Base-by-base conservation (phyloP, 148 eudicot genomes). In the Chenopodium quinoa region DNA sequence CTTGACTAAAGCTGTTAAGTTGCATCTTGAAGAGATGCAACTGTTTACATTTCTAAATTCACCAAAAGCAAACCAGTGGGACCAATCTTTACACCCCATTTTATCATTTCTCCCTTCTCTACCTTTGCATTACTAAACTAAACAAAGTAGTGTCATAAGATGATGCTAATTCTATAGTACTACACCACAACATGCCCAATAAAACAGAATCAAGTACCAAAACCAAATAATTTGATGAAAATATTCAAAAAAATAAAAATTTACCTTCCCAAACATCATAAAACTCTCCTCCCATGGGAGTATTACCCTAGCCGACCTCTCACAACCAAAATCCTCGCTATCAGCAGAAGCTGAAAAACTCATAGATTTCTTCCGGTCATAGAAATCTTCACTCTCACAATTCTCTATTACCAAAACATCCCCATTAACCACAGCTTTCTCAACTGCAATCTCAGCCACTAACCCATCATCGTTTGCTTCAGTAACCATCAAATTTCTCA, bases 181-280 rank as follows among this genome's bases (percentile, higher is more conserved):
- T 74, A 50, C 62, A 7, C 73, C 44, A 34, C n/a, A 70, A 32
- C 72, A 69, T 69, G 72, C 44, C 31, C 22, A 27, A 67, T 6
- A 69, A 44, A 29, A 52, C n/a, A 70, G 9, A 47, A 79, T 56
- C 22, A 7, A 9, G 20, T 1, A 9, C 76, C 31, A 20, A 52
- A 47, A 66, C 62, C 62, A 56, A 40, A 56, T 56, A 14, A 56
- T 16, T 13, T 16, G 4, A 56, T 56, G 4, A 56, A 56, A 67
- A 58, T 2, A 29, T 27, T 19, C 16, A 74, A n/a, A 40, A 40
- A 40, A 40, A 5, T 5, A 40, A 4, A 29, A 46, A 79, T 47
- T 52, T 89, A 94, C 98, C 98, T 86, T 94, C 98, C 95, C 94
- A 91, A 79, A 97, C 98, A 91, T 94, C 98, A 87, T 75, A 94